Conservation (phyloP, 805 yeast species). For the Metschnikowia noctiluminum region DNA sequence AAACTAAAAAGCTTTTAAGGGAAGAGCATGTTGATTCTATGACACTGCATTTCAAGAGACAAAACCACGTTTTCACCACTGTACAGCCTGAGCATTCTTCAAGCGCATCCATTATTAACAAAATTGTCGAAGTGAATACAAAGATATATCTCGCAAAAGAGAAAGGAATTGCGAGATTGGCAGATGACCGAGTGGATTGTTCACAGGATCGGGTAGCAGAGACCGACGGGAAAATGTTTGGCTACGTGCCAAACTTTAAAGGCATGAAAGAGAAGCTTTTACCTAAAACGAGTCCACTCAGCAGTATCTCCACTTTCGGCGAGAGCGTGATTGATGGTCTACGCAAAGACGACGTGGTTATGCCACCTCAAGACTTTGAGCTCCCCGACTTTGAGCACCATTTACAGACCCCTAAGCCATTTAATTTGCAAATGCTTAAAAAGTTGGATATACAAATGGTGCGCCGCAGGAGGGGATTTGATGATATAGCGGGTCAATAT, state of each 20-base stretch:
- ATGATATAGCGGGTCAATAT: conserved; percentile 27
- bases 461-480: conserved; percentile 22
- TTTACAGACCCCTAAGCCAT: conserved; percentile 30
- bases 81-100: conserved; percentile 14
- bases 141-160: conserved; percentile 5
- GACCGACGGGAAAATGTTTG: background rate
- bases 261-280: conserved; percentile 7
- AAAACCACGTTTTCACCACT: conserved; percentile 8
- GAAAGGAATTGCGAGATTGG: background rate
- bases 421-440: conserved; percentile 31
- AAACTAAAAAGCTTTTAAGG: conserved; percentile 8
- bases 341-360: background rate
- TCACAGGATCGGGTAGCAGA: background rate
- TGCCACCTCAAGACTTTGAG: conserved; percentile 5
- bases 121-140: conserved; percentile 13
- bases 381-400: conserved; percentile 3
- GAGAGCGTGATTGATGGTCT: background rate
- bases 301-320: background rate
- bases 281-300: conserved; percentile 1
- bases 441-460: conserved; percentile 35
- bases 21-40: conserved; percentile 5
- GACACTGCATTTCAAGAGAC: background rate
- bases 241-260: conserved; percentile 6
- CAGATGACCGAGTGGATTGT: background rate
- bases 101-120: conserved; percentile 13